Percentiles rank a stretch among this genome's conserved stretches.
Conservation (phyloP, 1,139 yeast genomes). For the Tardiomyces depauwii region DNA sequence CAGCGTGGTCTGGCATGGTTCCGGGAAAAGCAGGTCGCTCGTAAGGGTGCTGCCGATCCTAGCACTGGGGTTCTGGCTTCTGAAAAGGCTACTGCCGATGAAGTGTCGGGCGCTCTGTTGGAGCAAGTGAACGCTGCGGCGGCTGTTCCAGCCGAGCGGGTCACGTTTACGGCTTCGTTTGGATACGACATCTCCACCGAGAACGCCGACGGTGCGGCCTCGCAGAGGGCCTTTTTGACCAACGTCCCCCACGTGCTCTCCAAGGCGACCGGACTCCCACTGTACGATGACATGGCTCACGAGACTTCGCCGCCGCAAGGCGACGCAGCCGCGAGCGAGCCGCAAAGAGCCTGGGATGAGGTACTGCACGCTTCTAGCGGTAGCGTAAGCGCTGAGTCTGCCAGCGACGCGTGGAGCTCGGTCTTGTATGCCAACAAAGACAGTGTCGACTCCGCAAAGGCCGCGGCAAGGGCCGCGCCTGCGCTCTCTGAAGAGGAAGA, state of each 20-base stretch:
- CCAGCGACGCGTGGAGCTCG: background rate
- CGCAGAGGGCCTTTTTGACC: slow-evolving; percentile 12
- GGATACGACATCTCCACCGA: slow-evolving; percentile 13
- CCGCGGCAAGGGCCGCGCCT: background rate
- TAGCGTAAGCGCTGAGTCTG: background rate
- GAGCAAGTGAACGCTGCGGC: background rate
- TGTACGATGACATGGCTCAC: slow-evolving; percentile 10
- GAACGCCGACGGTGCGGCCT: slow-evolving; percentile 2
- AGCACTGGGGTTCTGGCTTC: background rate
- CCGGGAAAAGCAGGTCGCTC: slow-evolving; percentile 8
- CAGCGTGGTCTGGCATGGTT: slow-evolving; percentile 16
- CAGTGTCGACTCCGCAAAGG: background rate
- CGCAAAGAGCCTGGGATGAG: background rate
- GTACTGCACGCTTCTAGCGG: background rate
- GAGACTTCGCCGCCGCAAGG: slow-evolving; percentile 1
- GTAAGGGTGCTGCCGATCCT: background rate
- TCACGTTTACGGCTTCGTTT: slow-evolving; percentile 19
- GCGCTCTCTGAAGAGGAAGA: slow-evolving; percentile 2
- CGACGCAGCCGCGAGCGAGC: background rate
- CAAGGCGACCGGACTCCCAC: slow-evolving; percentile 12
- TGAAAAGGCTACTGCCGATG: background rate
- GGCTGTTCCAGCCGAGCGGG: background rate
- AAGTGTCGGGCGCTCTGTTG: background rate
- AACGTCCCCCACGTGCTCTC: slow-evolving; percentile 17
- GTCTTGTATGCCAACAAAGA: background rate